Base-by-base conservation (phyloP, 805 yeast genomes). In the Danielia reshetovae region DNA sequence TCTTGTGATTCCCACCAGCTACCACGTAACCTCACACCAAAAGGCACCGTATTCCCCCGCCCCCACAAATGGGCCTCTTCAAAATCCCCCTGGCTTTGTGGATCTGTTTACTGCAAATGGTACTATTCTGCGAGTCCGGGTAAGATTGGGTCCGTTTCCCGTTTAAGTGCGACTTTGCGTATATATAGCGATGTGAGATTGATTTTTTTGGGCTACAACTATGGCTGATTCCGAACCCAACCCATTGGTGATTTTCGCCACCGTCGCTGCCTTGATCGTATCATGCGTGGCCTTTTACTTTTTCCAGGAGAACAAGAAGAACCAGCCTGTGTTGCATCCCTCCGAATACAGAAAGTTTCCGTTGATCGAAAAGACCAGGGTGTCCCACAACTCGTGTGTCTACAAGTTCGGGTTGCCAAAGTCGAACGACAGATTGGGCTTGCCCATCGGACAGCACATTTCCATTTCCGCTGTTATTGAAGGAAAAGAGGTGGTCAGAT, bases 361-460 rank as follows among this genome's bases (percentile, higher is more conserved):
- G 40, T 68, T 89, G 54, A 75, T 82, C 49, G 77, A 79, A 55
- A 88, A 85, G 65, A 79, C 82, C 17, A 72, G 79, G 26, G 68
- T 90, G 16, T 72, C 84, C 26, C 90, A 85, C 59, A 87, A 89
- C 62, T 75, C 95, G 18, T 85, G 89, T 29, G 62, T 87, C 39
- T 85, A 86, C 65, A 76, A 89, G 54, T 87, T 90, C 55, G 85
- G 81, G 9, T 74, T 90, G 48, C 96, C 96, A 34, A 71, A 74
- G 43, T 71, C 80, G 24, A 71, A 76, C 34, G 88, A 85, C 55
- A 69, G 78, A 29, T 73, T 90, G 43, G 96, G 96, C 7, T 72
- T 90, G 45, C 96, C 96, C 37, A 81, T 86, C 53, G 97, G 97
- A 35, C 97, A 90, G 66, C 97, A 90, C 59, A 81, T 90, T 55